Evolutionary conservation across 2,329 filamentous ascomycete species (phyloP), one percentile per base, ranked within the genome.

Genomic region (Aspergillus sclerotialis): DNA sequence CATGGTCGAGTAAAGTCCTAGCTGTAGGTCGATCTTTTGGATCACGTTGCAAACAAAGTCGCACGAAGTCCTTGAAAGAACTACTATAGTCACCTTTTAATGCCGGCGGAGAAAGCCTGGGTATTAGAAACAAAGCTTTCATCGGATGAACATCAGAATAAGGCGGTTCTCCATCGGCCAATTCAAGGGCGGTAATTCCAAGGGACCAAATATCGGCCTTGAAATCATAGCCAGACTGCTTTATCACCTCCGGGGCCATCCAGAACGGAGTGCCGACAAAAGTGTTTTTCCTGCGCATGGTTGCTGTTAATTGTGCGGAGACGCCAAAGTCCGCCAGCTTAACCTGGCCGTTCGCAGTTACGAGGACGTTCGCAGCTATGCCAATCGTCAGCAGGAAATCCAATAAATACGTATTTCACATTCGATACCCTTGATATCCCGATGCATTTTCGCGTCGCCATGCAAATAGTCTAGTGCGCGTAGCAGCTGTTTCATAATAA

Each of bases 221-320:
- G 67, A 94, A 87, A 61, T 95, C 90, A 67, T 96, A 95, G 31
- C 90, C 90, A 38, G 88, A 94, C 61, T 98, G 90, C 66, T 94
- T 94, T 62, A 98, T 98, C 36, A 96, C 90, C 65, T 98, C 90
- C 8, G 90, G 90, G 3, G 92, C 90, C 90, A 98, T 98, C 92
- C 92, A 98, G 60, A 96, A 98, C 1, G 92, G 90, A 0, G 90
- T 96, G 21, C 92, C 92, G 19, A 98, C 90, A 60, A 96, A 98
- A 0, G 90, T 96, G 58, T 96, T 96, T 69, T 96, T 96, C 73
- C 96, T 96, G 43, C 90, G 95, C 89, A 96, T 96, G 32, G 90
- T 98, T 5, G 90, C 90, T 7, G 90, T 93, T 14, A 96, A 74
- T 64, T 96, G 92, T 17, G 90, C 90, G 1, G 90, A 95, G 5